Evolutionary conservation across 1,284 basidiomycete species (phyloP), one percentile per base, ranked within the genome.

Genomic region (Pascua guehoae): DNA sequence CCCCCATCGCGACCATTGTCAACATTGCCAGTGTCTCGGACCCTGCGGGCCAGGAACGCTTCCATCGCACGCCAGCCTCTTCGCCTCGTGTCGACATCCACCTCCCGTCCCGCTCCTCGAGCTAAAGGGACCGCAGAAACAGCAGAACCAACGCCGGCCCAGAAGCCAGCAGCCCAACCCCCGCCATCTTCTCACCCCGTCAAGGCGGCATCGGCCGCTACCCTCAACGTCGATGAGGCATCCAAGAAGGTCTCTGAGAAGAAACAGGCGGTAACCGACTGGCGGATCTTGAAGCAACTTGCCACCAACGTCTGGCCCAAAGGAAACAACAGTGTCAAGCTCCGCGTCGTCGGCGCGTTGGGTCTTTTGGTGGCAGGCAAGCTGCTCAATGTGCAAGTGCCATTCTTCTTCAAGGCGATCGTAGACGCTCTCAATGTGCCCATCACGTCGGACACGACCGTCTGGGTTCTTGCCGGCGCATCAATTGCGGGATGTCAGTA

Each of bases 371-470:
- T 98, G 41, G 81, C 84, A 8, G 94, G 91, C 53, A 98, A 98
- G 83, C 89, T 94, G 36, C 79, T 98, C 57, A 98, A 98, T 72
- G 95, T 98, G 0, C 95, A 98, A 82, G 94, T 98, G 7, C 95
- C 96, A 0, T 85, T 93, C 65, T 82, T 98, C 64, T 98, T 98
- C 84, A 98, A 98, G 75, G 75, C 83, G 42, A 86, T 98, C 49
- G 86, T 98, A 57, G 95, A 98, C 72, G 76, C 86, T 1, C 81
- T 98, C 62, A 97, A 96, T 69, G 80, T 98, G 24, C 86, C 90
- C 49, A 81, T 96, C 54, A 84, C 87, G 0, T 82, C 87, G 10
- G 81, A 83, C 0, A 86, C 88, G 5, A 91, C 93, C 0, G 89
- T 91, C 4, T 97, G 92, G 90, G 83, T 93, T 5, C 80, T 98